Conservation (phyloP, 164 flowering plant species). For the Platanus orientalis region DNA sequence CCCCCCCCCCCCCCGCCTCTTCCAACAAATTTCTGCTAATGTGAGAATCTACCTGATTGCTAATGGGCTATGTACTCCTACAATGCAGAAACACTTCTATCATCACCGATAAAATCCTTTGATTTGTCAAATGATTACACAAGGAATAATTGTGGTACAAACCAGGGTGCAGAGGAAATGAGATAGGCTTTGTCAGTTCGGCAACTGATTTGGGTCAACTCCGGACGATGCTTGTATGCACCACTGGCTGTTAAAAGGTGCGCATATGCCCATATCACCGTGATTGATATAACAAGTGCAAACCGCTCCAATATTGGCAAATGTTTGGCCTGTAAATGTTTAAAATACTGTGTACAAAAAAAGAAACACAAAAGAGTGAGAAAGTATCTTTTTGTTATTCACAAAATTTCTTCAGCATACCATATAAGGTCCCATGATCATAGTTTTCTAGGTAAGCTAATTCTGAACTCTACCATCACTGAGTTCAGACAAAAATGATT, state of each 20-base stretch:
- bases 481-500: too few relatives aligned
- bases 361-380: not conserved
- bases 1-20: too few relatives aligned
- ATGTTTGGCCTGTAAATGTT: conserved; percentile 52
- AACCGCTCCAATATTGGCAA: conserved; percentile 85
- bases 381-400: too few relatives aligned
- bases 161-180: conserved; percentile 97
- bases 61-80: too few relatives aligned
- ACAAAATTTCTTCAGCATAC: too few relatives aligned
- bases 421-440: too few relatives aligned
- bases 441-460: too few relatives aligned
- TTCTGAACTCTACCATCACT: too few relatives aligned
- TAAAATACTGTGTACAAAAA: conserved; percentile 57
- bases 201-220: conserved; percentile 67
- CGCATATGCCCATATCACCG: conserved; percentile 95
- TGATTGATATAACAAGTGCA: conserved; percentile 71
- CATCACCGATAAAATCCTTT: not conserved
- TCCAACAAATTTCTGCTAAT: too few relatives aligned
- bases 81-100: too few relatives aligned
- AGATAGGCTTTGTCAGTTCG: conserved; percentile 88
- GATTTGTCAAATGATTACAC: not conserved
- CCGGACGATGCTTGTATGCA: conserved; percentile 88
- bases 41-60: too few relatives aligned
- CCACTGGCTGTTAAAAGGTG: conserved; percentile 95
- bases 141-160: conserved; percentile 18